Percentiles rank a stretch among this genome's conserved stretches.
phyloP scores from a whole-genome alignment of 2,329 filamentous ascomycete genomes.

The Penicillium sp. region DNA sequence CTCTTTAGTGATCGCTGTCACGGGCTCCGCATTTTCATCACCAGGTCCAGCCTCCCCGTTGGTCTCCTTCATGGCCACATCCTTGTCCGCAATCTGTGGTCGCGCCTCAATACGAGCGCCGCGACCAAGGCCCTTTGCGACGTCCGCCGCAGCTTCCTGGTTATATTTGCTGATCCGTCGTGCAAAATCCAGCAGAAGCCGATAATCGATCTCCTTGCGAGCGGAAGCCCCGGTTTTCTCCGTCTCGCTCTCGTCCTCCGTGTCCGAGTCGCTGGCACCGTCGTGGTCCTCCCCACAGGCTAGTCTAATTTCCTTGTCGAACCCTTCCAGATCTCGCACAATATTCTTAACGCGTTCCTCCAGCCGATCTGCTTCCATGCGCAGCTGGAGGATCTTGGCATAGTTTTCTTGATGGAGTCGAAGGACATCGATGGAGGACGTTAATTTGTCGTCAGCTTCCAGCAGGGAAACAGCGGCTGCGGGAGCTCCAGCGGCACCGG shows the following conservation, averaged over 20 bases:
- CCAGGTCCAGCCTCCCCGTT: slow-evolving; percentile 20
- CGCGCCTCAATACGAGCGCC: slow-evolving; percentile 15
- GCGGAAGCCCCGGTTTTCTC: slow-evolving; percentile 3
- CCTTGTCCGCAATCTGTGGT: slow-evolving; percentile 19
- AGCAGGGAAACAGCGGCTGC: slow-evolving; percentile 37
- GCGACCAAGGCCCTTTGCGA: slow-evolving; percentile 24
- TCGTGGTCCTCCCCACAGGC: slow-evolving; percentile 30
- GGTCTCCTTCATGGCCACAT: slow-evolving; percentile 31
- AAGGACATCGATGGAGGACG: slow-evolving; percentile 38
- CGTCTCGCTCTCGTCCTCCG: slow-evolving; percentile 16
- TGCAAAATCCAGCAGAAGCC: slow-evolving; percentile 40
- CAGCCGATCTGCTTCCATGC: slow-evolving; percentile 35
- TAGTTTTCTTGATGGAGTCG: slow-evolving; percentile 43
- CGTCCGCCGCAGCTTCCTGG: slow-evolving; percentile 40
- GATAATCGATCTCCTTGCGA: slow-evolving; percentile 39
- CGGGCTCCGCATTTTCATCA: slow-evolving; percentile 23
- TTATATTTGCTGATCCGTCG: slow-evolving; percentile 45
- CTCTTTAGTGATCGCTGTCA: slow-evolving; percentile 35
- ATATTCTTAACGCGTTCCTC: slow-evolving; percentile 39
- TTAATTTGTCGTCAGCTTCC: slow-evolving; percentile 38
- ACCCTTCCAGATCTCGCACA: slow-evolving; percentile 34
- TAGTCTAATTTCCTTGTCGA: slow-evolving; percentile 37
- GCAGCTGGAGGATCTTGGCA: slow-evolving; percentile 36
- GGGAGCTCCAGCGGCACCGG: slow-evolving; percentile 40
- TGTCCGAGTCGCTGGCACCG: slow-evolving; percentile 27